phyloP scores from a whole-genome alignment of 148 eudicot genomes.

The Vaccinium corymbosum region DNA sequence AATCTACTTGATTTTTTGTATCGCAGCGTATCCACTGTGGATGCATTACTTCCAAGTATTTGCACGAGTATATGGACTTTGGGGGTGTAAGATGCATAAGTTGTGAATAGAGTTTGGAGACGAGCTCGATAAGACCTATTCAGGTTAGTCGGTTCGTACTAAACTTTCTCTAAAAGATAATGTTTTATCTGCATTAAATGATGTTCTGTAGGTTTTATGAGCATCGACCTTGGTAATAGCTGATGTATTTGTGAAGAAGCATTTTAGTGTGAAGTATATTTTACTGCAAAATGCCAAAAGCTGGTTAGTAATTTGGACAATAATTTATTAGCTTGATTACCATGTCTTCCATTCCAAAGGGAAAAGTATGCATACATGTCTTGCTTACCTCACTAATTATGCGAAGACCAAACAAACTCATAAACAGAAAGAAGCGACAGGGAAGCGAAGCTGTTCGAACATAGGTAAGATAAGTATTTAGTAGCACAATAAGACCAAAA shows the following conservation, averaged over 20 bases:
- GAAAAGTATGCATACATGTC: neutral
- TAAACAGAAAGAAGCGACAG: neutral
- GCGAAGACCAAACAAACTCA: neutral
- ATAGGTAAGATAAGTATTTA: neutral
- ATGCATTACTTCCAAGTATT: conserved; percentile 67
- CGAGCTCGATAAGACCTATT: conserved; percentile 32
- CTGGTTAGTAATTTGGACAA: neutral
- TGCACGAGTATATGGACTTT: conserved; percentile 68
- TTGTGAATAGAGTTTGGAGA: conserved; percentile 49
- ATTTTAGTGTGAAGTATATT: conserved; percentile 8
- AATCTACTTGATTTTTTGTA: conserved; percentile 18
- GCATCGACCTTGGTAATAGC: neutral
- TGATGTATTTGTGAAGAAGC: neutral
- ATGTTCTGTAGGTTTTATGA: neutral
- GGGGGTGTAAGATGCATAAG: conserved; percentile 74
- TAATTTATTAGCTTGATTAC: neutral
- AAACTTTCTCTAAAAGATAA: neutral
- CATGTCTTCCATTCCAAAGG: neutral
- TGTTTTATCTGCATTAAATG: neutral
- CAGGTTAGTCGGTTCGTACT: conserved; percentile 28
- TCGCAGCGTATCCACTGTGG: conserved; percentile 86
- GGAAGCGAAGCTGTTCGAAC: neutral
- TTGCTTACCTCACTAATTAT: neutral
- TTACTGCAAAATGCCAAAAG: neutral
- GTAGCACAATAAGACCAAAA: neutral